Conservation (phyloP, 2,329 filamentous ascomycete genomes). For the Microsporum ferrugineum region DNA sequence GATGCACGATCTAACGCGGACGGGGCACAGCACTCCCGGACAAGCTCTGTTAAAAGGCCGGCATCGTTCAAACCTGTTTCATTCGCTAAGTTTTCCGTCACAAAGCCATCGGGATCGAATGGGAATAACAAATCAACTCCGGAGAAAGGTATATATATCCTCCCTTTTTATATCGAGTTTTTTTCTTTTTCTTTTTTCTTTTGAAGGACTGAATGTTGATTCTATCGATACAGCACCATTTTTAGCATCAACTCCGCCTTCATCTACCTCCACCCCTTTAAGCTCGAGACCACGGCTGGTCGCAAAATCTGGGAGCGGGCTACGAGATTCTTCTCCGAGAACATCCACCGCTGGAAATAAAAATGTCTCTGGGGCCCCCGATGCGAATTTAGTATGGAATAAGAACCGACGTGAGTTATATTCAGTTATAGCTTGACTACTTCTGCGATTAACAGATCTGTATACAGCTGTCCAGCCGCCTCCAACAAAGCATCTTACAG, state of each 20-base stretch:
- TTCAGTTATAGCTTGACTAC: background rate
- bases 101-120: conserved; percentile 48
- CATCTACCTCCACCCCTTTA: conserved; percentile 26
- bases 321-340: conserved; percentile 42
- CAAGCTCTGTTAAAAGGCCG: conserved; percentile 48
- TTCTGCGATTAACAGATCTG: conserved; percentile 15
- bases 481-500: conserved; percentile 53
- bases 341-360: conserved; percentile 35
- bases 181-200: background rate
- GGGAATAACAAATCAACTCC: conserved; percentile 38
- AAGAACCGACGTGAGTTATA: conserved; percentile 48
- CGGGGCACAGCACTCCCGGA: conserved; percentile 36
- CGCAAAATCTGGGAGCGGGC: conserved; percentile 48
- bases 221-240: conserved; percentile 22
- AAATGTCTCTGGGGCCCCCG: conserved; percentile 43
- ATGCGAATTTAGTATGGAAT: conserved; percentile 59
- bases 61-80: conserved; percentile 54
- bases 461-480: conserved; percentile 40
- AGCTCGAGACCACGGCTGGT: conserved; percentile 49
- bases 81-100: conserved; percentile 54
- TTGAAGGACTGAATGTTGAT: background rate
- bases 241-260: conserved; percentile 26
- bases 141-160: conserved; percentile 42
- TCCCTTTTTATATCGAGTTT: background rate
- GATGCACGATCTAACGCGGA: conserved; percentile 35